These are phyloP conservation scores for Colletotrichum echinochloae DNA, from an alignment of 2,329 filamentous ascomycete species.

Conservation along the genomic window DNA sequence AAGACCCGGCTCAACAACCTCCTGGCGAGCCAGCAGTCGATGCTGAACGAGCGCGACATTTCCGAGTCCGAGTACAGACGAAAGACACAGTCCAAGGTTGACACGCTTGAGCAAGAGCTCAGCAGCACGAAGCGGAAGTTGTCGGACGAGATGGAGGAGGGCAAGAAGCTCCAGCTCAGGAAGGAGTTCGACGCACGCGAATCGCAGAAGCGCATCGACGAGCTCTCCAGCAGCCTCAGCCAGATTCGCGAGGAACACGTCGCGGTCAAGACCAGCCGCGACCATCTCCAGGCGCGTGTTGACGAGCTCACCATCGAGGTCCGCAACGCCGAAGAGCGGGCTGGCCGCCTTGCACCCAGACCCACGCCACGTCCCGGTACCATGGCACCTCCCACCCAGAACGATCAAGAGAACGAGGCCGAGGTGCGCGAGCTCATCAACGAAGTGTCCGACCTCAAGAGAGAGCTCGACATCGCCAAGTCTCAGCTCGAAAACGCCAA, in stretches of 20 bases:
- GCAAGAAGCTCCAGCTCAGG: slow-evolving; percentile 82
- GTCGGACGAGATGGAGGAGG: slow-evolving; percentile 84
- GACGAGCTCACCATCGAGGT: slow-evolving; percentile 91
- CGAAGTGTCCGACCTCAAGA: slow-evolving; percentile 87
- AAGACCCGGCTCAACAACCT: slow-evolving; percentile 85
- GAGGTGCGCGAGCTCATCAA: slow-evolving; percentile 84
- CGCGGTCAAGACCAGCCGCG: slow-evolving; percentile 85
- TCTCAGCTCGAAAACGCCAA: slow-evolving; percentile 85
- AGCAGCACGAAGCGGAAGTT: slow-evolving; percentile 84
- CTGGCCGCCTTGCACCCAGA: slow-evolving; percentile 83
- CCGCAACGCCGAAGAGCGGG: slow-evolving; percentile 88
- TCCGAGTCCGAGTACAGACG: slow-evolving; percentile 84
- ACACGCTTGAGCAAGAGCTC: slow-evolving; percentile 83
- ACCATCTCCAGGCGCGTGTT: slow-evolving; percentile 89
- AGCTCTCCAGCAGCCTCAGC: slow-evolving; percentile 83
- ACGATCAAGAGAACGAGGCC: slow-evolving; percentile 65
- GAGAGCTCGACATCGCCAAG: slow-evolving; percentile 84
- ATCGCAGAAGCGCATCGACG: slow-evolving; percentile 90
- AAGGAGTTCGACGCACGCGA: slow-evolving; percentile 93
- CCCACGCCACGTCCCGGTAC: slow-evolving; percentile 72
- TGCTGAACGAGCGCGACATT: slow-evolving; percentile 92
- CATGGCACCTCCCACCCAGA: slow-evolving; percentile 55
- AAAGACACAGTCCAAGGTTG: slow-evolving; percentile 81
- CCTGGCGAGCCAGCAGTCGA: slow-evolving; percentile 84
- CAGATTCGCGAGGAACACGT: slow-evolving; percentile 89